Base-by-base conservation (phyloP, 164 flowering plant species). In the Sedum album region DNA sequence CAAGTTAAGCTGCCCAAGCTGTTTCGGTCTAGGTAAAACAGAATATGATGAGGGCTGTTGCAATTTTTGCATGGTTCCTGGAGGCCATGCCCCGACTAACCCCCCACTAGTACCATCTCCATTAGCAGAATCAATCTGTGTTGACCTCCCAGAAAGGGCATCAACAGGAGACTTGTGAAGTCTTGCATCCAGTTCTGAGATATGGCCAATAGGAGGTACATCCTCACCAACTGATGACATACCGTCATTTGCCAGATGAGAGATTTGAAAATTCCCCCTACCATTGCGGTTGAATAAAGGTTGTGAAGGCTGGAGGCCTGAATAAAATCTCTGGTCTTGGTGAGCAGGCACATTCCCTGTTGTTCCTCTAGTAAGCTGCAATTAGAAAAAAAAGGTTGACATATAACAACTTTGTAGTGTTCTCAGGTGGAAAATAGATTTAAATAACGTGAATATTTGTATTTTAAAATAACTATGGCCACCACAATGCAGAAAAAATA, bases 1-100 rank as follows among this genome's bases (percentile, higher is more conserved):
- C 28, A 49, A 64, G 62, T 80, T 83, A 68, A 77, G 78, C 66
- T 78, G 82, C 66, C 79, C 66, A 38, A 68, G 69, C 48, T 74
- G 86, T 25, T 74, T 79, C 38, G 79, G 82, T 20, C 51, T 78
- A 3, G 78, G 79, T 75, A 72, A 78, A 48, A 81, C 80, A n/a
- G n/a, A n/a, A n/a, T n/a, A n/a, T n/a, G n/a, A n/a, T n/a, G n/a
- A n/a, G n/a, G n/a, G n/a, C n/a, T n/a, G n/a, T n/a, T n/a, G n/a
- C n/a, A n/a, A n/a, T n/a, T n/a, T n/a, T n/a, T n/a, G n/a, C n/a
- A n/a, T n/a, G n/a, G n/a, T n/a, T n/a, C n/a, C n/a, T n/a, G n/a
- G n/a, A n/a, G n/a, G n/a, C 86, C 90, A 77, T 23, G 60, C 28
- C 31, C 73, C 75, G 0, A n/a, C n/a, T n/a, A 69, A 15, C 13